A percentile compares a stretch with the other conserved stretches of the same genome.
phyloP scores from a whole-genome alignment of 2,329 filamentous ascomycete species.

The Elsinoe batatas region DNA sequence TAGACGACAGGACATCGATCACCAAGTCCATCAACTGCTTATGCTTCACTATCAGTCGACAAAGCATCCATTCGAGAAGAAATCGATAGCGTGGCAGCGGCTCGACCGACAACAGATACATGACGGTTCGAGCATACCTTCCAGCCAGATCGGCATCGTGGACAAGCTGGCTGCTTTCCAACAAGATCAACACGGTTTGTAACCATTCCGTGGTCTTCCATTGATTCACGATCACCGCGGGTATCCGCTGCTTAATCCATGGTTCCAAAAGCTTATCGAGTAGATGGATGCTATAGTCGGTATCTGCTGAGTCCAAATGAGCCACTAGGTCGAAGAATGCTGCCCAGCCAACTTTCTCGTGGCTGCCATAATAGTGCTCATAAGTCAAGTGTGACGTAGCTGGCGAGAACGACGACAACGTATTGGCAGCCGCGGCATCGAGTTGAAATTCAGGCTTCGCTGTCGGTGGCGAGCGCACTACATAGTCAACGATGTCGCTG shows the following conservation, averaged over 20 bases:
- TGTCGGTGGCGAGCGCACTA: constrained; percentile 32
- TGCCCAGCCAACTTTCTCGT: constrained; percentile 36
- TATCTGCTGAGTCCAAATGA: constrained; percentile 26
- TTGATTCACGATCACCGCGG: constrained; percentile 35
- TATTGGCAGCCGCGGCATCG: constrained; percentile 31
- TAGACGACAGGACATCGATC: constrained; percentile 28
- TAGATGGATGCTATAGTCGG: constrained; percentile 21
- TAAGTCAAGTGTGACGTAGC: constrained; percentile 26
- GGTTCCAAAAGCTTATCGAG: constrained; percentile 31
- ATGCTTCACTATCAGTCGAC: constrained; percentile 32
- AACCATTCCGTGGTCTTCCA: constrained; percentile 43
- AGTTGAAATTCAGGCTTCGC: constrained; percentile 36
- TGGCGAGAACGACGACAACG: constrained; percentile 24
- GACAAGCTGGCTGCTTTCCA: constrained; percentile 21
- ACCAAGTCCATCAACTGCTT: constrained; percentile 26
- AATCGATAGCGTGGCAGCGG: constrained; percentile 39
- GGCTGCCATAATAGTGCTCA: constrained; percentile 35
- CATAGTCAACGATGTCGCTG: constrained; percentile 31
- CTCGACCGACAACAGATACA: constrained; percentile 35
- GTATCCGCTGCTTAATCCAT: constrained; percentile 35
- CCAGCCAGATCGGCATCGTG: constrained; percentile 19
- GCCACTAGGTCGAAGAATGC: constrained; percentile 37
- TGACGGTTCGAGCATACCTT: constrained; percentile 29
- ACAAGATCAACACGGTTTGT: constrained; percentile 36
- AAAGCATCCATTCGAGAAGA: constrained; percentile 40